Evolutionary conservation across 2,329 filamentous ascomycete genomes (phyloP).

Genomic region (Colletotrichum scovillei): DNA sequence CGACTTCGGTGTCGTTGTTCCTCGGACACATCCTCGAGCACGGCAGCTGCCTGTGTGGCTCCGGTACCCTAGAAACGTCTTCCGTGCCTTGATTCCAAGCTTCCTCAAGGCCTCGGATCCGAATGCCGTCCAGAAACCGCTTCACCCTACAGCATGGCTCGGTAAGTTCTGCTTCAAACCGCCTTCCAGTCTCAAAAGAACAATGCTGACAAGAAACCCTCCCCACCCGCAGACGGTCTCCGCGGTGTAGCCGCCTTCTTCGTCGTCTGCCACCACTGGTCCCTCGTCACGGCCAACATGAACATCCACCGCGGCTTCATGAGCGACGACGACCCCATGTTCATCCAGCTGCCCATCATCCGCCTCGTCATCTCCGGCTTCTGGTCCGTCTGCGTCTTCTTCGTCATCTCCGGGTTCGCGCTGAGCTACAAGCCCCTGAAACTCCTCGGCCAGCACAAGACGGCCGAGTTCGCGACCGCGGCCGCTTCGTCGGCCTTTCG

Average conservation of each 20-base stretch:
- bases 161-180: background rate
- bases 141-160: slow-evolving; percentile 7
- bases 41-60: slow-evolving; percentile 10
- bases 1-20: background rate
- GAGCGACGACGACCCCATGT: slow-evolving; percentile 52
- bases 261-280: slow-evolving; percentile 70
- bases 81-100: slow-evolving; percentile 9
- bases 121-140: background rate
- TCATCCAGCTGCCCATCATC: slow-evolving; percentile 64
- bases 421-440: slow-evolving; percentile 65
- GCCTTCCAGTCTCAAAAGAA: too few species aligned
- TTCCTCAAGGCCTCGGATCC: slow-evolving; percentile 7
- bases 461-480: slow-evolving; percentile 53
- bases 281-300: slow-evolving; percentile 6
- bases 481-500: slow-evolving; percentile 64
- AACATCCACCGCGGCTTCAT: slow-evolving; percentile 18
- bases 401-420: slow-evolving; percentile 71
- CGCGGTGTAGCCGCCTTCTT: slow-evolving; percentile 75
- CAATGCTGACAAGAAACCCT: background rate
- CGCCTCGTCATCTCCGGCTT: slow-evolving; percentile 65
- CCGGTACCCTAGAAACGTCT: background rate
- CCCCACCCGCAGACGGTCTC: slow-evolving; percentile 61
- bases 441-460: slow-evolving; percentile 50
- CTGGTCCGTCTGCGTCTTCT: slow-evolving; percentile 70
- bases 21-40: background rate